phyloP scores from a whole-genome alignment of 345 rosid genomes.

The Brassica rapa region DNA sequence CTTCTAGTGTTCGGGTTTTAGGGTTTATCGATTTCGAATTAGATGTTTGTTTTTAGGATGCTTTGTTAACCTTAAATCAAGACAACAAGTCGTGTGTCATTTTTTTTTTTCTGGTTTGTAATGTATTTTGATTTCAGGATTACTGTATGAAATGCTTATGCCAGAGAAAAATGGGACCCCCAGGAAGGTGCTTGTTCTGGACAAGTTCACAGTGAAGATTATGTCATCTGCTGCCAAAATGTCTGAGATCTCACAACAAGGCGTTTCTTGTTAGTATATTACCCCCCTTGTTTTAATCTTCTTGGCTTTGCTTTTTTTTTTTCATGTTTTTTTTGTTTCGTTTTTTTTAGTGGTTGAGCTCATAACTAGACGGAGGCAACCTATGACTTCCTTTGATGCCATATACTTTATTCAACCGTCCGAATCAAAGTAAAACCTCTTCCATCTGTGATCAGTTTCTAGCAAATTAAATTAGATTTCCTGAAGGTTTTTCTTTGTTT shows the following conservation, averaged over 20 bases:
- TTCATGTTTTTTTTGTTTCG: background rate
- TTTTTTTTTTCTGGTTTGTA: background rate
- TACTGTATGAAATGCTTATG: constrained; percentile 84
- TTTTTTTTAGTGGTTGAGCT: constrained; percentile 81
- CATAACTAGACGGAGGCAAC: constrained; percentile 80
- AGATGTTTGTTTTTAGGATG: background rate
- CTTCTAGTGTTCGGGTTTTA: constrained; percentile 12
- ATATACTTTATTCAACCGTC: constrained; percentile 92
- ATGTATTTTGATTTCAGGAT: constrained; percentile 54
- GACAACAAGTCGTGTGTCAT: background rate
- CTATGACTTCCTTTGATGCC: constrained; percentile 86
- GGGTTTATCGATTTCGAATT: constrained; percentile 27
- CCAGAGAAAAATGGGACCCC: constrained; percentile 74
- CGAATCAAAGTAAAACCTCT: constrained; percentile 66
- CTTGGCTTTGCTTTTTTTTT: background rate
- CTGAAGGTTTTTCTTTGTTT: constrained; percentile 14
- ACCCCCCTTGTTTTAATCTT: background rate
- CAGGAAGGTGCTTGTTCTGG: constrained; percentile 83
- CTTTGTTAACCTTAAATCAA: background rate
- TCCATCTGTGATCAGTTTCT: background rate
- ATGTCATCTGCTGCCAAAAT: constrained; percentile 85
- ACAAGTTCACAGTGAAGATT: constrained; percentile 84
- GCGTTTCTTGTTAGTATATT: constrained; percentile 80
- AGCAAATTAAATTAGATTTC: background rate
- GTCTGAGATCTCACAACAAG: constrained; percentile 95